Conservation (phyloP, 2,329 filamentous ascomycete species). For the Xylariomycetidae sp. region DNA sequence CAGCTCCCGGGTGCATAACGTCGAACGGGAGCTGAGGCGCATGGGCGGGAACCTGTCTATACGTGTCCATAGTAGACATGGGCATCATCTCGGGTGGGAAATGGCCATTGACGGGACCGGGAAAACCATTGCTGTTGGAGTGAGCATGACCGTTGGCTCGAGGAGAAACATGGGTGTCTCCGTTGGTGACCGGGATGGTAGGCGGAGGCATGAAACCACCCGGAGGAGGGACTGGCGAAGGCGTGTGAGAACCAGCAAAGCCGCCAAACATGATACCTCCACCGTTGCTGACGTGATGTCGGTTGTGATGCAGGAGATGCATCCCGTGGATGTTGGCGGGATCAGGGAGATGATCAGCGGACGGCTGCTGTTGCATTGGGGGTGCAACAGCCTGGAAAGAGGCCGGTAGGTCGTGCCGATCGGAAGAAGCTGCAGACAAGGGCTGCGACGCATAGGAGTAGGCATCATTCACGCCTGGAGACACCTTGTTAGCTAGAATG, state of each 20-base stretch:
- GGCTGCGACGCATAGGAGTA: conserved; percentile 4
- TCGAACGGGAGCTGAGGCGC: conserved; percentile 26
- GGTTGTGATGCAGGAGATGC: conserved; percentile 20
- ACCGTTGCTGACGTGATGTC: conserved; percentile 49
- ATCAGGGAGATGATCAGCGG: conserved; percentile 16
- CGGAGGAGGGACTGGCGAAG: conserved; percentile 49
- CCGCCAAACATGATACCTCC: conserved; percentile 49
- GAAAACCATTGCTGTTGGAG: conserved; percentile 22
- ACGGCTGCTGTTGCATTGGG: conserved; percentile 6
- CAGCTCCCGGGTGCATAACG: conserved; percentile 20
- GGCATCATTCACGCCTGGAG: conserved; percentile 5
- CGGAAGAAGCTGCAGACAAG: no score
- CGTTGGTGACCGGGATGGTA: conserved; percentile 15
- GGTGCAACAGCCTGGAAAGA: neutral
- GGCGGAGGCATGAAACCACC: conserved; percentile 44
- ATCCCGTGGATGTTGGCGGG: conserved; percentile 17
- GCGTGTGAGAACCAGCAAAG: conserved; percentile 50
- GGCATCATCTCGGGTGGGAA: conserved; percentile 21
- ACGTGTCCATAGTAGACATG: conserved; percentile 19
- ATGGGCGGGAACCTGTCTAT: conserved; percentile 12
- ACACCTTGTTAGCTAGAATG: conserved; percentile 1
- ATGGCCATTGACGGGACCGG: conserved; percentile 20
- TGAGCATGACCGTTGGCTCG: conserved; percentile 20
- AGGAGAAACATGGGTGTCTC: conserved; percentile 18
- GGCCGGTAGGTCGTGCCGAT: no score